Evolutionary conservation across 768 basidiomycete genomes (phyloP).

Genomic region (Lentinula sp.): DNA sequence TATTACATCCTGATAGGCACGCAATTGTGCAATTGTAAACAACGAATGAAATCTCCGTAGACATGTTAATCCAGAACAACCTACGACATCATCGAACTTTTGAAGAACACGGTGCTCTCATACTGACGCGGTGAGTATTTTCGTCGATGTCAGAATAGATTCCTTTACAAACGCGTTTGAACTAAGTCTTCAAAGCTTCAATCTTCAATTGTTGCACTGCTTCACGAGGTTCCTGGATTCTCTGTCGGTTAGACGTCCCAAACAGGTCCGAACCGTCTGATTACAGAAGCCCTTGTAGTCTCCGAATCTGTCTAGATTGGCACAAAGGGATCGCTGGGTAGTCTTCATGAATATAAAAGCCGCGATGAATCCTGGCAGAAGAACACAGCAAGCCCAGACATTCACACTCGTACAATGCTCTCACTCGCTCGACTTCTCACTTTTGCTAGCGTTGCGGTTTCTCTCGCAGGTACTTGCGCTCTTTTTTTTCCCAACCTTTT

Average conservation of each 20-base stretch:
- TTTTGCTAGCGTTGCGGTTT: conserved; percentile 1
- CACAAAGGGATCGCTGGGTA: background rate
- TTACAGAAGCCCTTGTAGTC: background rate
- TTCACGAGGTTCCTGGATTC: conserved; percentile 2
- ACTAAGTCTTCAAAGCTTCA: background rate
- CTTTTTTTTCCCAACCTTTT: background rate
- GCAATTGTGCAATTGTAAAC: background rate
- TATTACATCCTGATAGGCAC: background rate
- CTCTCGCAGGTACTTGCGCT: background rate
- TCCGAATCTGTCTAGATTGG: background rate
- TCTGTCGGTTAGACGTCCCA: background rate
- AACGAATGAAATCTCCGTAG: background rate
- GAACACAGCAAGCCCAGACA: background rate
- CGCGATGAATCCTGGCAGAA: background rate
- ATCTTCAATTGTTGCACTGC: background rate
- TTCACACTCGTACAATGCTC: background rate
- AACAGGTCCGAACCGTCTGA: background rate
- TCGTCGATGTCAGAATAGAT: background rate
- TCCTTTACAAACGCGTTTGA: background rate
- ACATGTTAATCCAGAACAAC: background rate
- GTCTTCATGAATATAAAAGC: background rate
- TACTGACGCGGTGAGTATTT: background rate
- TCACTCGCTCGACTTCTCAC: background rate
- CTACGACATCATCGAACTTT: background rate
- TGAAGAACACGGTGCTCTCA: background rate